Evolutionary conservation across 1,139 yeast genomes (phyloP), one percentile per base, ranked within the genome.

Genomic region (Blastobotrys illinoisensis): DNA sequence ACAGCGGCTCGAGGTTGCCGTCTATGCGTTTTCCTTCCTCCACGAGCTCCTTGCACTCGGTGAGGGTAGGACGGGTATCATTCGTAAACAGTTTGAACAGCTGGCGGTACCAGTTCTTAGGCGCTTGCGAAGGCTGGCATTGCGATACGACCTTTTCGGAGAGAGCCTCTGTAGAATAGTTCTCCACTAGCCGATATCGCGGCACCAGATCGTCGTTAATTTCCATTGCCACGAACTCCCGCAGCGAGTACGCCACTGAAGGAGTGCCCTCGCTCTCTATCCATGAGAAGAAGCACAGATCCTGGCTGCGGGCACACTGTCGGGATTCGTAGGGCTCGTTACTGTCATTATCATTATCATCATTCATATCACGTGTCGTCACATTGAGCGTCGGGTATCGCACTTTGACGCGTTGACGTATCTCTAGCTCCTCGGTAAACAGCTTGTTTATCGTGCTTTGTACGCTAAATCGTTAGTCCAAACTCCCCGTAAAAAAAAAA

Each of bases 1-100:
- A 58, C 47, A 77, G 76, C 16, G 71, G 72, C 16, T 74, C 60
- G 57, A 61, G 62, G 3, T 61, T 63, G 44, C 63, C 66, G 48
- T 75, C 71, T 1, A 82, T 75, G 50, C 76, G 71, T 58, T 83
- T 86, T 3, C 88, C 87, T 54, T 85, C 90, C 7, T 65, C 61
- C 2, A 79, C 69, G 18, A 85, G 62, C 0, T 72, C 58, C 56
- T 74, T 77, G 57, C 83, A 73, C 1, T 72, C 62, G 53, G 79
- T 76, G 50, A 84, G 70, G 1, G 81, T 63, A 1, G 86, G 80
- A 18, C 76, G 77, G 6, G 75, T 72, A 48, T 74, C 71, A 1
- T 72, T 71, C 0, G 65, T 60, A 67, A 84, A 69, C 7, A 76
- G 55, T 1, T 68, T 68, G 47, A 77, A 74, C 60, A 80, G 79